phyloP scores from a whole-genome alignment of 768 basidiomycete genomes.

The Termitomyces bulborhizus region DNA sequence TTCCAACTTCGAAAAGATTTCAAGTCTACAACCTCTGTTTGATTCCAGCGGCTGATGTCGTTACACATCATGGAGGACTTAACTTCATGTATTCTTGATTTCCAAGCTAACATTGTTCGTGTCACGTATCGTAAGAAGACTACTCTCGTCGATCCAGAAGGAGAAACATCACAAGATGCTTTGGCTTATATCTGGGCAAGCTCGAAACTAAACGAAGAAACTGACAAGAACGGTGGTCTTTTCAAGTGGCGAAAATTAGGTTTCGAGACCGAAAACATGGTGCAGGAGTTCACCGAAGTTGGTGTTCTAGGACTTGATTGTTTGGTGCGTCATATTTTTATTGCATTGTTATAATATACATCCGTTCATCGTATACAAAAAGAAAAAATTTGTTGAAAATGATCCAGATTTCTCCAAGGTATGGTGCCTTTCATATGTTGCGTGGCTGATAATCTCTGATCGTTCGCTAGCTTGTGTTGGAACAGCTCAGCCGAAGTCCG shows the following conservation, averaged over 20 bases:
- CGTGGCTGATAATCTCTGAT: constrained; percentile 9
- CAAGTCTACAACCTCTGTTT: background rate
- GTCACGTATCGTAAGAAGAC: constrained; percentile 78
- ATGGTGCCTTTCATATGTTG: background rate
- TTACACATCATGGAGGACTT: constrained; percentile 77
- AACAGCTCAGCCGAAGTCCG: constrained; percentile 69
- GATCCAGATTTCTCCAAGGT: constrained; percentile 80
- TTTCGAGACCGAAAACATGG: constrained; percentile 68
- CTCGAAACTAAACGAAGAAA: constrained; percentile 49
- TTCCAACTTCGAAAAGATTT: background rate
- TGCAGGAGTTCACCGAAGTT: constrained; percentile 70
- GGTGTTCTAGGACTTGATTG: constrained; percentile 82
- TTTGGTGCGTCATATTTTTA: constrained; percentile 41
- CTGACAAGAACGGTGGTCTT: constrained; percentile 39
- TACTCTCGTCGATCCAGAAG: constrained; percentile 65
- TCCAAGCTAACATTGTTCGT: constrained; percentile 80
- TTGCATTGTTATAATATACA: background rate
- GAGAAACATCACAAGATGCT: constrained; percentile 50
- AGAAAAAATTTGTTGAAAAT: constrained; percentile 64
- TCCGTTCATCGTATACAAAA: background rate
- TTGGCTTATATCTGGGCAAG: constrained; percentile 66
- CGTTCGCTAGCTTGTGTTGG: constrained; percentile 56
- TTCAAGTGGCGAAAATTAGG: constrained; percentile 77
- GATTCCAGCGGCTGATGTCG: constrained; percentile 69
- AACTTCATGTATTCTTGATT: constrained; percentile 79